Percentiles rank a stretch among this genome's conserved stretches.
Conservation (phyloP, 306 rosid genomes). For the Gillenia trifoliata region DNA sequence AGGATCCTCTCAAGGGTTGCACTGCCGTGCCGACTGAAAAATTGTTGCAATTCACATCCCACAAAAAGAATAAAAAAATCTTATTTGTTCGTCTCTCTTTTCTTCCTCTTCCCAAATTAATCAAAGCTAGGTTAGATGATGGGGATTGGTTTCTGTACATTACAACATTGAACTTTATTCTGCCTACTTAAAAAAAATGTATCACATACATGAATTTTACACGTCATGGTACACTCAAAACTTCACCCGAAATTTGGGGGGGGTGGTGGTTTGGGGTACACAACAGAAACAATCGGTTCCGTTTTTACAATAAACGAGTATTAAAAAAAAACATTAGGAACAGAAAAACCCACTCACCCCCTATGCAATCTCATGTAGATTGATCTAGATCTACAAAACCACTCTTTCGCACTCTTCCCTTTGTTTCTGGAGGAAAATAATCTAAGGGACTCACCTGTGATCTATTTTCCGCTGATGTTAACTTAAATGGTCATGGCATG, state of each 20-base stretch:
- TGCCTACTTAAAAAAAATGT: neutral
- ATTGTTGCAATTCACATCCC: too few species aligned
- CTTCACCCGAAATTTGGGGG: neutral
- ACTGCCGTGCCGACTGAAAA: too few species aligned
- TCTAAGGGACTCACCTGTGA: neutral
- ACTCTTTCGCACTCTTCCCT: neutral
- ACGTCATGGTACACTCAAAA: conserved; percentile 1
- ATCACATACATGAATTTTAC: neutral
- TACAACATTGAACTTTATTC: too few species aligned
- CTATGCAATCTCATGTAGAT: conserved; percentile 9
- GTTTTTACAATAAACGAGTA: neutral
- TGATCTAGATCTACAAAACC: conserved; percentile 17
- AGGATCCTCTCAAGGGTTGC: neutral
- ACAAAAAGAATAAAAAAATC: too few species aligned
- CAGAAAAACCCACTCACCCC: neutral
- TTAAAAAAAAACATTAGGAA: neutral
- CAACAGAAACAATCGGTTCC: neutral
- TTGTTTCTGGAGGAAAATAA: neutral
- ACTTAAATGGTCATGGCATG: conserved; percentile 36
- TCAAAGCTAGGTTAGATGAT: too few species aligned
- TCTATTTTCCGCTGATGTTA: conserved; percentile 5
- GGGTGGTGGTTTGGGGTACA: neutral
- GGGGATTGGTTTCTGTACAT: too few species aligned
- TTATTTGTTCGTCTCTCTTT: too few species aligned
- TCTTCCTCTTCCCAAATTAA: too few species aligned